Percentiles rank a stretch among this genome's conserved stretches.
These are phyloP conservation scores for Hymenoscyphus salicellus DNA, from an alignment of 2,329 filamentous ascomycete genomes.

Conservation along the genomic window DNA sequence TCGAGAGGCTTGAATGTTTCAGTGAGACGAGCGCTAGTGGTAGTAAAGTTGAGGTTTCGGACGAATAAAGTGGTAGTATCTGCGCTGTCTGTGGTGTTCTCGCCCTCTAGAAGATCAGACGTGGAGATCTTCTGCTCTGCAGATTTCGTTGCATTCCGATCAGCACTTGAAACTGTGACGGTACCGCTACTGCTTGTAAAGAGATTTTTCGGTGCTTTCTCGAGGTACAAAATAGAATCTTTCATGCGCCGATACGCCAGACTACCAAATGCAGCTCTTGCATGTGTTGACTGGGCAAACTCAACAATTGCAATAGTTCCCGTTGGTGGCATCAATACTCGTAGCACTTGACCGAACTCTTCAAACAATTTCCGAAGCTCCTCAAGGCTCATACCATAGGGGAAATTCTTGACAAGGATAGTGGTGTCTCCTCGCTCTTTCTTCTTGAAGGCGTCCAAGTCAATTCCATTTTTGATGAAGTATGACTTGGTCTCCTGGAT, in stretches of 20 bases:
- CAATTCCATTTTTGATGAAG: constrained; percentile 82
- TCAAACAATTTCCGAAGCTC: constrained; percentile 51
- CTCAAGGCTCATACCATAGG: constrained; percentile 61
- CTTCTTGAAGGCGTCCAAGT: constrained; percentile 86
- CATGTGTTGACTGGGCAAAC: constrained; percentile 74
- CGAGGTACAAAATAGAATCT: constrained; percentile 85
- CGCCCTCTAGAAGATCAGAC: constrained; percentile 63
- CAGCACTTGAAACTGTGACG: constrained; percentile 18
- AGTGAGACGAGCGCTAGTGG: constrained; percentile 71
- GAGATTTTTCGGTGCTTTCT: constrained; percentile 84
- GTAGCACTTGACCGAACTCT: constrained; percentile 70
- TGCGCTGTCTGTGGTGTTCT: constrained; percentile 48
- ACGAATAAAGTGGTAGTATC: constrained; percentile 85
- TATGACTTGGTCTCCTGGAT: constrained; percentile 96
- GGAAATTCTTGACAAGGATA: constrained; percentile 93
- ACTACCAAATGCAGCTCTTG: constrained; percentile 77
- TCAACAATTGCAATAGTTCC: constrained; percentile 94
- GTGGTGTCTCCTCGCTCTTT: constrained; percentile 79
- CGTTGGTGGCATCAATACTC: constrained; percentile 85
- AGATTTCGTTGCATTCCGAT: constrained; percentile 20
- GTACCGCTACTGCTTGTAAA: constrained; percentile 47
- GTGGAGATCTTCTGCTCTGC: constrained; percentile 61
- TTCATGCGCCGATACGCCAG: constrained; percentile 89
- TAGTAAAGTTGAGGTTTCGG: constrained; percentile 89
- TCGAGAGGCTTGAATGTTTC: constrained; percentile 77